phyloP scores from a whole-genome alignment of 129 eudicot genomes.

The Escallonia rubra region DNA sequence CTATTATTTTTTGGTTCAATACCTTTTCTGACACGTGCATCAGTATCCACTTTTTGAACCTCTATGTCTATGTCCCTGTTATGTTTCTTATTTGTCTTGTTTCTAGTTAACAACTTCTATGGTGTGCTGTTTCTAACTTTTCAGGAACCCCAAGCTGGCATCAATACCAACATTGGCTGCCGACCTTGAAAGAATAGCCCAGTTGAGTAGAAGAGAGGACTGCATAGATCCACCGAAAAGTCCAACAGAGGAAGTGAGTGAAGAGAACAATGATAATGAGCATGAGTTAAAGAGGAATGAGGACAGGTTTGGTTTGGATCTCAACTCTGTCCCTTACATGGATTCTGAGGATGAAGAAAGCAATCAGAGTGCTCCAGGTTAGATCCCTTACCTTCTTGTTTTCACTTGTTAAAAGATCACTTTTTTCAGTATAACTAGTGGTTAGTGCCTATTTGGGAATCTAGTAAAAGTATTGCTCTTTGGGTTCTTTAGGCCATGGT shows the following conservation, averaged over 20 bases:
- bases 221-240: conserved; percentile 9
- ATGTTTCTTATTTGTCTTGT: too few species aligned
- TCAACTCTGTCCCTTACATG: conserved; percentile 36
- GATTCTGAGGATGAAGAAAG: conserved; percentile 34
- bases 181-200: conserved; percentile 32
- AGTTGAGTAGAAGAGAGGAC: conserved; percentile 12
- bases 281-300: conserved; percentile 14
- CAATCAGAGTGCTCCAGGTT: conserved; percentile 41
- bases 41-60: too few species aligned
- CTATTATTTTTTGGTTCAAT: too few species aligned
- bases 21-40: too few species aligned
- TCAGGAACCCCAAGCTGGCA: conserved; percentile 42
- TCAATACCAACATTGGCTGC: conserved; percentile 39
- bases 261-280: conserved; percentile 16
- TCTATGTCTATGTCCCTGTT: too few species aligned
- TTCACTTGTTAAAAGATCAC: neutral
- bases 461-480: too few species aligned
- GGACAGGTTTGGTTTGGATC: conserved; percentile 37
- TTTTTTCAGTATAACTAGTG: too few species aligned
- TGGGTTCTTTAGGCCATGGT: too few species aligned
- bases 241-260: conserved; percentile 22
- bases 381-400: conserved; percentile 9
- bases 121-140: neutral
- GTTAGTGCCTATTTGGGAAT: too few species aligned
- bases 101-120: too few species aligned